Evolutionary conservation across 805 yeast species (phyloP).

Genomic region (Candida methanosorbosa): DNA sequence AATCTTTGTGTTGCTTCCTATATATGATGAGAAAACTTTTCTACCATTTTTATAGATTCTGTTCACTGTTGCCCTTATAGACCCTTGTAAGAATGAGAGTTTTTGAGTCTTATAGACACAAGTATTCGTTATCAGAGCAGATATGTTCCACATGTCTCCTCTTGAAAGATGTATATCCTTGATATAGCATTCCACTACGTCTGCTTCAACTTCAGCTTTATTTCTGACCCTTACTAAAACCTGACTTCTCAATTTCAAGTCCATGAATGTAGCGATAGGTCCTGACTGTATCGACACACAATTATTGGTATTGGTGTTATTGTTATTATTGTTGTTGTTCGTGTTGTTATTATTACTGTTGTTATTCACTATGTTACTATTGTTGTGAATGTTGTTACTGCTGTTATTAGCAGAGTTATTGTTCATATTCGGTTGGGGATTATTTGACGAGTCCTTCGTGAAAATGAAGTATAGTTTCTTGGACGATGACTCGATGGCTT

Average conservation of each 20-base stretch:
- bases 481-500: constrained; percentile 29
- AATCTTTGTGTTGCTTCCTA: constrained; percentile 66
- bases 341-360: too few species aligned
- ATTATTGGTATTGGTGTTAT: constrained; percentile 17
- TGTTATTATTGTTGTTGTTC: constrained; percentile 10
- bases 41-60: constrained; percentile 60
- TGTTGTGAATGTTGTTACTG: constrained; percentile 10
- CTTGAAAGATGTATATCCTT: constrained; percentile 77
- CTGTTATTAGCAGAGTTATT: constrained; percentile 3
- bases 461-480: constrained; percentile 38
- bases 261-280: constrained; percentile 50
- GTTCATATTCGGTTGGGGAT: not conserved
- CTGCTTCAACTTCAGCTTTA: constrained; percentile 53
- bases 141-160: constrained; percentile 88
- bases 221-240: constrained; percentile 47
- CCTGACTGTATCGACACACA: constrained; percentile 50
- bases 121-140: constrained; percentile 48
- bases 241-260: constrained; percentile 56
- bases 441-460: constrained; percentile 13
- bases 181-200: constrained; percentile 71
- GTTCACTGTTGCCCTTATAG: constrained; percentile 56
- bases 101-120: constrained; percentile 66
- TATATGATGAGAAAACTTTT: constrained; percentile 64
- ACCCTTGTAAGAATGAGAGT: constrained; percentile 46
- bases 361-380: constrained; percentile 12